phyloP scores from a whole-genome alignment of 345 rosid genomes.

The Brassica rapa region DNA sequence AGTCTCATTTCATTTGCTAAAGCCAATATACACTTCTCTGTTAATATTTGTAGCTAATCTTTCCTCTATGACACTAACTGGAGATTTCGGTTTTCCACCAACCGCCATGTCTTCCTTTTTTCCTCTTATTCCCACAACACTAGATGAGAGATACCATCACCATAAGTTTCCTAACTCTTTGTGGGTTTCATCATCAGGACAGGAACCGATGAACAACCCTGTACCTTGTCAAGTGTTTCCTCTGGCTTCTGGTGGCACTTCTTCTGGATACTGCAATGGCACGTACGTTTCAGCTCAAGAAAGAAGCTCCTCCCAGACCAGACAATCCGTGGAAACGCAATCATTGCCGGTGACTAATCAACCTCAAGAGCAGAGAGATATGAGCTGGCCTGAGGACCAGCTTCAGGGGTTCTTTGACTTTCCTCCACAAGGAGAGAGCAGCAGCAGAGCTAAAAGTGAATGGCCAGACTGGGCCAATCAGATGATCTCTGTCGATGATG shows the following conservation, averaged over 20 bases:
- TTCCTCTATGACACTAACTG: slow-evolving; percentile 28
- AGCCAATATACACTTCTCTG: slow-evolving; percentile 9
- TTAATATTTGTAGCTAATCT: slow-evolving; percentile 2
- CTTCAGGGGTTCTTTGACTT: slow-evolving; percentile 53
- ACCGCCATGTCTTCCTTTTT: slow-evolving; percentile 48
- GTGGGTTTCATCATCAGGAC: slow-evolving; percentile 51
- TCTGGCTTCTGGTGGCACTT: slow-evolving; percentile 39
- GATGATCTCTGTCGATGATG: slow-evolving; percentile 63
- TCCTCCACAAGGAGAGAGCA: slow-evolving; percentile 50
- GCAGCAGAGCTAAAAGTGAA: slow-evolving; percentile 45
- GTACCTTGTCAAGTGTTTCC: slow-evolving; percentile 44
- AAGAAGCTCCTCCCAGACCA: slow-evolving; percentile 48
- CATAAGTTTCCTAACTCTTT: slow-evolving; percentile 41
- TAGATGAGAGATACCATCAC: slow-evolving; percentile 43
- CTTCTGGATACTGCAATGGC: slow-evolving; percentile 42
- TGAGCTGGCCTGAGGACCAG: slow-evolving; percentile 56
- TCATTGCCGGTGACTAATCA: slow-evolving; percentile 37
- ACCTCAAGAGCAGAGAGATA: slow-evolving; percentile 50
- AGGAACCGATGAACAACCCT: slow-evolving; percentile 48
- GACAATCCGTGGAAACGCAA: slow-evolving; percentile 44
- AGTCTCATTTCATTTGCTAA: slow-evolving; percentile 28
- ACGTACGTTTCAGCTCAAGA: slow-evolving; percentile 42
- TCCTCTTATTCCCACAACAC: slow-evolving; percentile 40
- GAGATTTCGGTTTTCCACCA: slow-evolving; percentile 34
- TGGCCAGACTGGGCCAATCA: slow-evolving; percentile 77